Evolutionary conservation across 495 filamentous ascomycete species (phyloP), one percentile per base, ranked within the genome.

Genomic region (Aspergillus panamensis): DNA sequence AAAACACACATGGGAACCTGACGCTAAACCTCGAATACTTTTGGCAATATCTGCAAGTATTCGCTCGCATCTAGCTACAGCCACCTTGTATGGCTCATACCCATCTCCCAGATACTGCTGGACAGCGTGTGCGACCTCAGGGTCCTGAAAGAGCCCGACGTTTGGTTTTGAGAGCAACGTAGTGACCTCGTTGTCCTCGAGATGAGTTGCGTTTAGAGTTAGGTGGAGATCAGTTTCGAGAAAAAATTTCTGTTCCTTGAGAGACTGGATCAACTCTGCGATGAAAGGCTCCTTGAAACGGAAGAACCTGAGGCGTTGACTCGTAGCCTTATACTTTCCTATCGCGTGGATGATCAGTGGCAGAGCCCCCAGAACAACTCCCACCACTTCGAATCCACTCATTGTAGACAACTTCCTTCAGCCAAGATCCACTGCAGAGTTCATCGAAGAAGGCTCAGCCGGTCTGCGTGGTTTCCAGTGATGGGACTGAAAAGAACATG

Each of bases 371-470:
- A 80, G 73, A 0, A 77, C 59, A 19, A 75, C 20, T 5, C 77
- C 77, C 6, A 70, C 76, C 3, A 73, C 65, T 61, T 79, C 76
- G 13, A 79, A 62, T 8, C 76, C 77, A 3, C 3, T 30, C 52
- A 44, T 54, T 17, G 30, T 8, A 1, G 19, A 25, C 17, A 19
- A 49, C 8, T 2, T 2, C 2, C 13, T 21, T 25, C 5, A 29
- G 9, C 19, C n/a, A n/a, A n/a, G n/a, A n/a, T n/a, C n/a, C n/a
- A n/a, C n/a, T n/a, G n/a, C n/a, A n/a, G n/a, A n/a, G n/a, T n/a
- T n/a, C n/a, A n/a, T n/a, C n/a, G n/a, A n/a, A n/a, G 6, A 5
- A 30, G 2, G 20, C 13, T 30, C n/a, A 25, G 17, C 25, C 5
- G 25, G 25, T 25, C 25, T 25, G 5, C 25, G 5, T 2, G 25